Evolutionary conservation across 495 filamentous ascomycete genomes (phyloP), one percentile per base, ranked within the genome.

Genomic region (Penicillium odoratum): DNA sequence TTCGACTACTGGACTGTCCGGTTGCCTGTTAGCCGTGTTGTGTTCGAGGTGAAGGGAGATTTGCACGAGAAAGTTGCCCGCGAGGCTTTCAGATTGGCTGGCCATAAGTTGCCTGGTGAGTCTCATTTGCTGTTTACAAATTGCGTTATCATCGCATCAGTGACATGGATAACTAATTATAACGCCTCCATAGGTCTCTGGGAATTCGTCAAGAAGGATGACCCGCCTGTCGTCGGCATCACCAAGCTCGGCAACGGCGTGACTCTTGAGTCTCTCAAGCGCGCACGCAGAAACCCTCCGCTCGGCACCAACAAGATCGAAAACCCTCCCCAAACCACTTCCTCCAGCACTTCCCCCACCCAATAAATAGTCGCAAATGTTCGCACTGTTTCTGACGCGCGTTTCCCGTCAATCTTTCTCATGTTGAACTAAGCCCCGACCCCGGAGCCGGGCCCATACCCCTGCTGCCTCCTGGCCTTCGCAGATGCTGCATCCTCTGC

Each of bases 1-100:
- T 97, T 98, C 73, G 94, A 98, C 74, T 90, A 94, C 75, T 99
- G 94, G 94, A 90, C 93, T 29, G 81, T 88, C 15, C 85, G 93
- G 65, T 84, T 97, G 58, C 85, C 90, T 11, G 89, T 97, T 55
- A 93, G 88, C 72, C 88, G 90, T 70, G 81, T 99, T 40, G 78
- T 98, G 15, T 91, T 99, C 60, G 94, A 99, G 75, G 75, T 99
- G 58, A 92, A 89, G 70, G 95, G 93, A 30, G 82, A 92, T 60
- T 57, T 97, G 54, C 94, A 99, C 81, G 94, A 99, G 78, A 88
- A 97, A 78, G 82, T 99, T 66, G 91, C 89, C 8, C 83, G 88
- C 60, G 95, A 99, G 79, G 94, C 94, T 47, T 94, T 98, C 78
- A 82, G 94, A 63, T 78, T 99, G 74, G 94, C 93, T 25, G 93